These are phyloP conservation scores for Penicillium psychrosexuale DNA, from an alignment of 2,329 filamentous ascomycete genomes.

Conservation along the genomic window DNA sequence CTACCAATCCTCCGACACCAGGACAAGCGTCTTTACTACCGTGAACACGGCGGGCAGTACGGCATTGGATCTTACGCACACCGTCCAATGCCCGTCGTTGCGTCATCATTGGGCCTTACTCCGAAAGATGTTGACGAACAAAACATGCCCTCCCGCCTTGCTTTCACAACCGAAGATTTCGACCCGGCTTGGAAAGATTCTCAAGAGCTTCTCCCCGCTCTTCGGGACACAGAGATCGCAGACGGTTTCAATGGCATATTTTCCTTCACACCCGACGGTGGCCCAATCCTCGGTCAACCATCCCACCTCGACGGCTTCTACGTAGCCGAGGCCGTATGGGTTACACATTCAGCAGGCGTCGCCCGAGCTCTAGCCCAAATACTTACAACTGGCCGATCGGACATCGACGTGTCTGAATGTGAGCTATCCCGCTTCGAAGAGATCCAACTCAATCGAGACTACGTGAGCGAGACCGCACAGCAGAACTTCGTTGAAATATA, in stretches of 20 bases:
- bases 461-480: slow-evolving; percentile 57
- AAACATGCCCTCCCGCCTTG: slow-evolving; percentile 62
- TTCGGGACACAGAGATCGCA: slow-evolving; percentile 51
- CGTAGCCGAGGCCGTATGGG: slow-evolving; percentile 65
- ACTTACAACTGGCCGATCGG: slow-evolving; percentile 55
- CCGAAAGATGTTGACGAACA: slow-evolving; percentile 55
- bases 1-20: slow-evolving; percentile 62
- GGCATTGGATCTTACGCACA: slow-evolving; percentile 66
- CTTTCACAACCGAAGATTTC: slow-evolving; percentile 61
- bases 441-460: slow-evolving; percentile 55
- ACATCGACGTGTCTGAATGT: slow-evolving; percentile 58
- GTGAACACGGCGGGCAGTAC: slow-evolving; percentile 61
- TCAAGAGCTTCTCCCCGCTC: slow-evolving; percentile 53
- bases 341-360: slow-evolving; percentile 63
- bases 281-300: slow-evolving; percentile 57
- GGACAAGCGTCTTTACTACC: slow-evolving; percentile 63
- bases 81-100: slow-evolving; percentile 58
- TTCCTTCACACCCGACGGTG: slow-evolving; percentile 64
- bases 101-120: slow-evolving; percentile 54
- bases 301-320: slow-evolving; percentile 61
- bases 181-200: slow-evolving; percentile 58
- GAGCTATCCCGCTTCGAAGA: slow-evolving; percentile 61
- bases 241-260: slow-evolving; percentile 66
- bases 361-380: slow-evolving; percentile 60
- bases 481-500: slow-evolving; percentile 65